Evolutionary conservation across 2,329 filamentous ascomycete species (phyloP).

Genomic region (Sclerotinia borealis): DNA sequence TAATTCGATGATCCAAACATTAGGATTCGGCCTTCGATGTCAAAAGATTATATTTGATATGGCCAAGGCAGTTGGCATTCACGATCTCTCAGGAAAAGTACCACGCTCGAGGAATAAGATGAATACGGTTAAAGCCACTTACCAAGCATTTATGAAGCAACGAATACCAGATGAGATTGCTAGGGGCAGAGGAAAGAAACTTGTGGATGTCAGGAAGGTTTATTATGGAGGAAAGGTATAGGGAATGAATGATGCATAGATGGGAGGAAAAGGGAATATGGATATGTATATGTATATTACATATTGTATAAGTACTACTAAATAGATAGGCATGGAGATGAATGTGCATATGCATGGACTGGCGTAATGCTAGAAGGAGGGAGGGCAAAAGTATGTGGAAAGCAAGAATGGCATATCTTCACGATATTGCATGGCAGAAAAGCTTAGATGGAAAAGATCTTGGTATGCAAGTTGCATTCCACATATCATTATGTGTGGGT

Average conservation of each 20-base stretch:
- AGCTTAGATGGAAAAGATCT: not conserved
- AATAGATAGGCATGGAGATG: not conserved
- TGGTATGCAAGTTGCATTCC: conserved; percentile 6
- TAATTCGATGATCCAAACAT: conserved; percentile 11
- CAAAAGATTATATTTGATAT: conserved; percentile 93
- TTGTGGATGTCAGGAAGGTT: conserved; percentile 93
- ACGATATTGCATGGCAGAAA: not conserved
- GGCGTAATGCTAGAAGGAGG: not conserved
- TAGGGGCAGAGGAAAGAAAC: conserved; percentile 81
- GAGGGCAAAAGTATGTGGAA: not conserved
- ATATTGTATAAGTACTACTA: conserved; percentile 45
- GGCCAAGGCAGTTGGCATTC: conserved; percentile 77
- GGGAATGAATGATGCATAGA: conserved; percentile 10
- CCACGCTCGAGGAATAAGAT: conserved; percentile 87
- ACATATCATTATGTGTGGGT: conserved; percentile 6
- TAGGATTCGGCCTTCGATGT: conserved; percentile 90
- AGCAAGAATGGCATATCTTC: not conserved
- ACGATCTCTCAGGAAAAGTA: conserved; percentile 78
- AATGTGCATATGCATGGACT: conserved; percentile 21
- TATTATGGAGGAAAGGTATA: conserved; percentile 71
- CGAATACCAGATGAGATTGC: conserved; percentile 85
- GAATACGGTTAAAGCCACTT: conserved; percentile 93
- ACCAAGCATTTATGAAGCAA: conserved; percentile 76
- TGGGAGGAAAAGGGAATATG: not conserved
- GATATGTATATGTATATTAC: conserved; percentile 24